Conservation (phyloP, 1,139 yeast species). For the Magnusiomyces fungicola region DNA sequence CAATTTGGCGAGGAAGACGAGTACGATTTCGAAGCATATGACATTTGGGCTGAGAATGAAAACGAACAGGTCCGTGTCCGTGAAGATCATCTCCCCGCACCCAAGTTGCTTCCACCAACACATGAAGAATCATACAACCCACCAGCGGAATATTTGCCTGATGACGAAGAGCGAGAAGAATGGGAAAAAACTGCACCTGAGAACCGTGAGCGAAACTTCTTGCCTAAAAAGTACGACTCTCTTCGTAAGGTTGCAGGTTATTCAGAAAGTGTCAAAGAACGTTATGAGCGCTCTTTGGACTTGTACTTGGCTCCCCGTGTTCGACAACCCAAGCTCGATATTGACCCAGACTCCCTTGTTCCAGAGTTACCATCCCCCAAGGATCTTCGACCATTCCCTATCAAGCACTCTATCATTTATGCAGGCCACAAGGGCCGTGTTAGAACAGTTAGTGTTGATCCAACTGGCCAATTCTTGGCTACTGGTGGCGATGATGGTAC, state of each 20-base stretch:
- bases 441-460: constrained; percentile 77
- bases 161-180: constrained; percentile 65
- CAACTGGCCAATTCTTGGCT: constrained; percentile 89
- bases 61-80: constrained; percentile 35
- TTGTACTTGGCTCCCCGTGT: constrained; percentile 94
- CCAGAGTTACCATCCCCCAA: constrained; percentile 97
- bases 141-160: constrained; percentile 85
- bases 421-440: constrained; percentile 80
- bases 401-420: constrained; percentile 75
- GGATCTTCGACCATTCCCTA: constrained; percentile 97
- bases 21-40: constrained; percentile 42
- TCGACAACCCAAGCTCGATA: constrained; percentile 80
- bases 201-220: constrained; percentile 70
- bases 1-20: constrained; percentile 41
- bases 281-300: constrained; percentile 91
- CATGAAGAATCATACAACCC: constrained; percentile 96
- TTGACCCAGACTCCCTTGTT: constrained; percentile 91
- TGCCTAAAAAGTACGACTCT: constrained; percentile 77
- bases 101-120: constrained; percentile 92
- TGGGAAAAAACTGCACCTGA: constrained; percentile 69
- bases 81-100: constrained; percentile 83
- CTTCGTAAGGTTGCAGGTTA: constrained; percentile 94
- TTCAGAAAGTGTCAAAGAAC: constrained; percentile 73
- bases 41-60: constrained; percentile 72
- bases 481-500: constrained; percentile 98